Conservation (phyloP, 805 yeast genomes). For the Metschnikowia reukaufii region DNA sequence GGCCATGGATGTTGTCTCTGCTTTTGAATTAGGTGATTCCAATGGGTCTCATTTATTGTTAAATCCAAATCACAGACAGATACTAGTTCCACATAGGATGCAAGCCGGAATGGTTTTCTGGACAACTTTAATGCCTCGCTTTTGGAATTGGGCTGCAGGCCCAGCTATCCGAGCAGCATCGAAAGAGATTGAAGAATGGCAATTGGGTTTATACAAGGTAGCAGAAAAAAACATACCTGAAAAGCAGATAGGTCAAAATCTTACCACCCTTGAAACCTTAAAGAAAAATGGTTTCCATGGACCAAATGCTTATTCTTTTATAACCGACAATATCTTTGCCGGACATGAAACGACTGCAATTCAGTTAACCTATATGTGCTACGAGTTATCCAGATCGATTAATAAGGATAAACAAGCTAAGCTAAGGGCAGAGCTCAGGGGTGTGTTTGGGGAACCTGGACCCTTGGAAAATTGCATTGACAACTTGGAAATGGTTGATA, state of each 20-base stretch:
- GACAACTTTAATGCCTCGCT: conserved; percentile 58
- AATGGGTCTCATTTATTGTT: conserved; percentile 47
- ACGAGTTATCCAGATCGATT: conserved; percentile 55
- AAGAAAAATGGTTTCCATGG: conserved; percentile 33
- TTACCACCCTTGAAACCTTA: conserved; percentile 36
- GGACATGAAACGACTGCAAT: conserved; percentile 65
- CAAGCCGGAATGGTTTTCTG: conserved; percentile 65
- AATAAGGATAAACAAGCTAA: conserved; percentile 46
- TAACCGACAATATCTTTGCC: conserved; percentile 67
- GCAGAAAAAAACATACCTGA: conserved; percentile 36
- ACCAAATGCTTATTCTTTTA: conserved; percentile 37
- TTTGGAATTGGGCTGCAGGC: conserved; percentile 51
- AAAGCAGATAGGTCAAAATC: conserved; percentile 19
- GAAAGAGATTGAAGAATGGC: conserved; percentile 47
- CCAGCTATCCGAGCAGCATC: conserved; percentile 39
- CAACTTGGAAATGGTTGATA: conserved; percentile 47
- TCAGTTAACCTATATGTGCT: conserved; percentile 53
- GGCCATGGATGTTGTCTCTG: conserved; percentile 69
- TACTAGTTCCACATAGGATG: conserved; percentile 43
- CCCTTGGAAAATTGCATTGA: conserved; percentile 21
- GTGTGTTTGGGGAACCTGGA: conserved; percentile 32
- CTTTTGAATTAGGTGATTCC: conserved; percentile 55
- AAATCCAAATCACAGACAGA: conserved; percentile 39
- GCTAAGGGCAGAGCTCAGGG: conserved; percentile 47
- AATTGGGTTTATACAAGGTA: conserved; percentile 30